phyloP scores from a whole-genome alignment of 148 eudicot genomes.

The Spergularia marina region DNA sequence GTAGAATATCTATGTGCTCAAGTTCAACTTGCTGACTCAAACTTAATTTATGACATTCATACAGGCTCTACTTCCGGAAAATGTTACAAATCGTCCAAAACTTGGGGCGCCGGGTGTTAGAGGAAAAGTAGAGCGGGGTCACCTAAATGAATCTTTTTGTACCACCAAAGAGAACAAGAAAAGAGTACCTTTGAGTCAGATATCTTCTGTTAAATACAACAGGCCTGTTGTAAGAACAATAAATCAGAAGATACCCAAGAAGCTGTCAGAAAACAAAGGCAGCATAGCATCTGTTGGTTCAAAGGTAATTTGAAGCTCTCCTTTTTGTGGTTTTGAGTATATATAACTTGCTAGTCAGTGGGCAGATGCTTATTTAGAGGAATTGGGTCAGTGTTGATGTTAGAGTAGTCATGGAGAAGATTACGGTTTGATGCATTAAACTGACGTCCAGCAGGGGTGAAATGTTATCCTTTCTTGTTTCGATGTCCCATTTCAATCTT shows the following conservation, averaged over 20 bases:
- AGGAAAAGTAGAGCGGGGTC: slow-evolving; percentile 13
- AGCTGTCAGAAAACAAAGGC: slow-evolving; percentile 6
- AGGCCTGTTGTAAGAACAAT: slow-evolving; percentile 11
- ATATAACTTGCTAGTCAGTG: background rate
- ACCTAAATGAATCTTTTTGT: background rate
- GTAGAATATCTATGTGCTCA: background rate
- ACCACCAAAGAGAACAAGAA: slow-evolving; percentile 18
- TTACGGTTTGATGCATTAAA: too few species aligned
- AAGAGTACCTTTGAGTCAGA: slow-evolving; percentile 12
- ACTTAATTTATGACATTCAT: background rate
- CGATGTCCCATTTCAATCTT: too few species aligned
- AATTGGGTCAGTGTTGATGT: background rate
- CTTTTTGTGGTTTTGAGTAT: background rate
- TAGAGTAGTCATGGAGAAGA: background rate
- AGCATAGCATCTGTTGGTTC: slow-evolving; percentile 17
- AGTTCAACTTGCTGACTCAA: background rate
- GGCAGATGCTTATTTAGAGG: too few species aligned
- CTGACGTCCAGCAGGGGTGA: too few species aligned
- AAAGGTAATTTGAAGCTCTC: slow-evolving; percentile 14
- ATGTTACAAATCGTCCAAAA: slow-evolving; percentile 5
- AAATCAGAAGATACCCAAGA: slow-evolving; percentile 12
- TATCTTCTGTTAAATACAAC: slow-evolving; percentile 18
- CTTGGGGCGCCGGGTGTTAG: background rate
- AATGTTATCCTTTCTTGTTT: too few species aligned
- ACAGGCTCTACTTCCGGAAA: slow-evolving; percentile 18